Evolutionary conservation across 345 rosid species (phyloP), one percentile per base, ranked within the genome.

Genomic region (Kandelia obovata): DNA sequence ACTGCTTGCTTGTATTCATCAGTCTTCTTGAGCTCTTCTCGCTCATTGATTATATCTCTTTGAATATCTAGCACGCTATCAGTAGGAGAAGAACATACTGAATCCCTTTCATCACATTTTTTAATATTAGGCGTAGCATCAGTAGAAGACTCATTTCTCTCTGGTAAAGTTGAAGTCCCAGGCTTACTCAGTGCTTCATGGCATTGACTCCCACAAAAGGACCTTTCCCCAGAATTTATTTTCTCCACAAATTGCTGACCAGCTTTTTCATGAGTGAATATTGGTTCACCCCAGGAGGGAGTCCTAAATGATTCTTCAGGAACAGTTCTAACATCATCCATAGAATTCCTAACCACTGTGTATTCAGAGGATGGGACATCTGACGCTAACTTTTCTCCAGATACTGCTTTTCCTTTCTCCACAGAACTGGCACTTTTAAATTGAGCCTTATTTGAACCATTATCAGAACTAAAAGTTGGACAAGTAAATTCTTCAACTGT

Each of bases 1-100:
- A 35, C 70, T 56, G 92, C 97, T 80, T 71, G 90, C 79, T 88
- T 91, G 85, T 86, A 91, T 69, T 86, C 92, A 76, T 85, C 86
- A 20, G 98, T 91, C 85, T 88, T 89, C 82, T 94, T 91, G 51
- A 87, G 78, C 79, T 74, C 88, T 83, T 94, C 95, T 73, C 90
- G 81, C 59, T 83, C 87, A 64, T 81, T 83, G 75, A 94, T 82
- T 61, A 86, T 71, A 78, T 80, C 80, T 11, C 67, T 61, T 64
- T 31, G 71, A 70, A 73, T 56, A 73, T 66, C 70, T 62, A 55
- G 62, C 17, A 61, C 26, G 19, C 39, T 13, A 66, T 61, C 75
- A 79, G 47, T 69, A 66, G 68, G 60, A 62, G 66, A 55, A 75
- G 71, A 64, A 76, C 64, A 17, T 31, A 68, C 57, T 5, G 46